Evolutionary conservation across 352 stramenopile genomes (phyloP), one percentile per base, ranked within the genome.

Genomic region (Phytopythium montanum): DNA sequence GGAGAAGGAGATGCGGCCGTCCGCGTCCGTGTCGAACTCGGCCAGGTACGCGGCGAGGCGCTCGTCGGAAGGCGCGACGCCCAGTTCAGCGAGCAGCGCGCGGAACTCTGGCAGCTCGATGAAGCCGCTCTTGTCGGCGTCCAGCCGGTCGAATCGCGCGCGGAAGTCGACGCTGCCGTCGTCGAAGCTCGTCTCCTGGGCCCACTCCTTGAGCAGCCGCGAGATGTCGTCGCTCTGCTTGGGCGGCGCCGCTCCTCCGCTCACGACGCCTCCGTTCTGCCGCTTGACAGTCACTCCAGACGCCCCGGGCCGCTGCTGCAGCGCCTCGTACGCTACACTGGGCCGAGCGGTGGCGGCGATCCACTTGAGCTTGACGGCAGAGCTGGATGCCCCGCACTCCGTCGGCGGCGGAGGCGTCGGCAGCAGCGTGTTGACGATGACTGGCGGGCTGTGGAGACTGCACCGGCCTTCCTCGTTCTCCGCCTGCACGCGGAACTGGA

Each of bases 401-500:
- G 53, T 56, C 0, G 85, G 88, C 1, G 81, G 45, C 7, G 65
- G 42, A 5, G 90, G 89, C 2, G 87, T 94, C 33, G 88, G 76
- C 7, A 96, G 61, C 0, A 95, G 65, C 14, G 91, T 97, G 66
- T 96, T 94, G 21, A 96, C 81, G 4, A 97, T 71, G 0, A 89
- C 72, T 0, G 85, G 55, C 19, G 85, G 74, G 48, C 87, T 94
- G 56, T 92, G 75, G 10, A 88, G 71, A 62, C 87, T 94, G 13
- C 61, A 60, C 26, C 80, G 58, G 26, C 82, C 81, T 21, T 95
- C 87, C 25, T 82, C 79, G 58, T 95, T 96, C 38, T 92, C 56
- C 16, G 86, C 79, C 59, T 95, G 84, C 14, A 97, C 86, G 8
- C 89, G 82, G 48, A 96, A 97, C 59, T 95, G 85, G 71, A 96